These are phyloP conservation scores for Graphilbum ipis-grandicollis DNA, from an alignment of 2,329 filamentous ascomycete species.

Conservation along the genomic window DNA sequence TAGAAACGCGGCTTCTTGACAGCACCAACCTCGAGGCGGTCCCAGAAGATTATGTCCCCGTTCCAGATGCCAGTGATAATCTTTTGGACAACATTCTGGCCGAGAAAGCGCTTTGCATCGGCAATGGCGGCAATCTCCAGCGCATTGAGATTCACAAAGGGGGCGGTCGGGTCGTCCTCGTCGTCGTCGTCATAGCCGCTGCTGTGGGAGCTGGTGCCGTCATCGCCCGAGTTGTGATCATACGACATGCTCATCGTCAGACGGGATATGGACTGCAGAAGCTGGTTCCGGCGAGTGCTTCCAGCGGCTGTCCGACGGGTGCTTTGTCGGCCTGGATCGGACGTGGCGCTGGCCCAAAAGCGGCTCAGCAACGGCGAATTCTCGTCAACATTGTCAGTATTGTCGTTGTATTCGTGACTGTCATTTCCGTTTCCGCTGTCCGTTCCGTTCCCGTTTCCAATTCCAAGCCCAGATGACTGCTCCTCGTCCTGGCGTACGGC, in stretches of 20 bases:
- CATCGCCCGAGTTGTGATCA: slow-evolving; percentile 21
- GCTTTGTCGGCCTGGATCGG: neutral
- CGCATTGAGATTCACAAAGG: slow-evolving; percentile 67
- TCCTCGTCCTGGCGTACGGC: slow-evolving; percentile 3
- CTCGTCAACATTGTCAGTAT: no score
- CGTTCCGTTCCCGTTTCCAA: no score
- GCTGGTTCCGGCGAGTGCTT: slow-evolving; percentile 28
- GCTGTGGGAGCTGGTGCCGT: slow-evolving; percentile 25
- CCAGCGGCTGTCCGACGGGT: slow-evolving; percentile 16
- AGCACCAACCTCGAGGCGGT: slow-evolving; percentile 53
- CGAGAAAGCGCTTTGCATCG: slow-evolving; percentile 69
- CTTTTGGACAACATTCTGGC: slow-evolving; percentile 64
- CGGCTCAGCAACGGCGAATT: slow-evolving; percentile 6
- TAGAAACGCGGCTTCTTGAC: slow-evolving; percentile 65
- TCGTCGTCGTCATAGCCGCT: slow-evolving; percentile 28
- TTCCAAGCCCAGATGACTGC: no score
- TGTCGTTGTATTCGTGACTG: no score
- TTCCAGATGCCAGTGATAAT: slow-evolving; percentile 76
- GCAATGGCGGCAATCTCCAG: slow-evolving; percentile 73
- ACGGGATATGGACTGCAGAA: slow-evolving; percentile 36
- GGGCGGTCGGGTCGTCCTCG: slow-evolving; percentile 45
- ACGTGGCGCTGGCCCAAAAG: slow-evolving; percentile 3
- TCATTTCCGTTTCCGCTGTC: no score
- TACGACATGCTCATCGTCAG: slow-evolving; percentile 32
- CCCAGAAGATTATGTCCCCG: slow-evolving; percentile 78